These are phyloP conservation scores for Lithohypha guttulata DNA, from an alignment of 2,329 filamentous ascomycete species.

Conservation along the genomic window DNA sequence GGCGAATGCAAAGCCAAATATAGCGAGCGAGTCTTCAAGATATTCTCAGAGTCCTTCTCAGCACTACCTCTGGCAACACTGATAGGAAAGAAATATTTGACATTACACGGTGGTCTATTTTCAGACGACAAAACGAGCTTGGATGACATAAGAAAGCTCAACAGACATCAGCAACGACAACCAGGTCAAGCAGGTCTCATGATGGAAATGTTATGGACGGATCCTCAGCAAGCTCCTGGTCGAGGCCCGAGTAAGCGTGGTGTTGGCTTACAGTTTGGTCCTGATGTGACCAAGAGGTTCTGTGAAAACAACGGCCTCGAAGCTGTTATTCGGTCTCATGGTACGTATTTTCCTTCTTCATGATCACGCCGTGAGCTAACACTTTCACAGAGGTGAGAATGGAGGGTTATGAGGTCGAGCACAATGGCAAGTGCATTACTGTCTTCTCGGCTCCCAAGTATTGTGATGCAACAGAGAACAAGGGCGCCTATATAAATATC, in stretches of 20 bases:
- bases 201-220: slow-evolving; percentile 99
- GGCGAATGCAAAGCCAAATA: slow-evolving; percentile 98
- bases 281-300: slow-evolving; percentile 90
- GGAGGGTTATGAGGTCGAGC: slow-evolving; percentile 98
- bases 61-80: slow-evolving; percentile 84
- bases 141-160: slow-evolving; percentile 86
- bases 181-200: slow-evolving; percentile 89
- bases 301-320: slow-evolving; percentile 92
- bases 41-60: slow-evolving; percentile 97
- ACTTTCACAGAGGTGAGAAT: slow-evolving; percentile 98
- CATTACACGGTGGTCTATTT: slow-evolving; percentile 23
- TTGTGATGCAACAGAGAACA: slow-evolving; percentile 96
- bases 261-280: slow-evolving; percentile 92
- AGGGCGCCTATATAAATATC: slow-evolving; percentile 96
- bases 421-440: slow-evolving; percentile 90
- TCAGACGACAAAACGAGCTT: slow-evolving; percentile 66
- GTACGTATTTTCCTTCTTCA: too few species aligned
- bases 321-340: slow-evolving; percentile 90
- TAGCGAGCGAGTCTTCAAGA: slow-evolving; percentile 87
- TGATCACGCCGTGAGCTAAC: too few species aligned
- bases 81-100: slow-evolving; percentile 47
- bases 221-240: slow-evolving; percentile 76
- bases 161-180: slow-evolving; percentile 82
- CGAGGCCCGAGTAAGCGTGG: slow-evolving; percentile 92
- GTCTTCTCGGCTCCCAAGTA: slow-evolving; percentile 97